phyloP scores from a whole-genome alignment of 306 rosid genomes.

The Hippophae tibetana region DNA sequence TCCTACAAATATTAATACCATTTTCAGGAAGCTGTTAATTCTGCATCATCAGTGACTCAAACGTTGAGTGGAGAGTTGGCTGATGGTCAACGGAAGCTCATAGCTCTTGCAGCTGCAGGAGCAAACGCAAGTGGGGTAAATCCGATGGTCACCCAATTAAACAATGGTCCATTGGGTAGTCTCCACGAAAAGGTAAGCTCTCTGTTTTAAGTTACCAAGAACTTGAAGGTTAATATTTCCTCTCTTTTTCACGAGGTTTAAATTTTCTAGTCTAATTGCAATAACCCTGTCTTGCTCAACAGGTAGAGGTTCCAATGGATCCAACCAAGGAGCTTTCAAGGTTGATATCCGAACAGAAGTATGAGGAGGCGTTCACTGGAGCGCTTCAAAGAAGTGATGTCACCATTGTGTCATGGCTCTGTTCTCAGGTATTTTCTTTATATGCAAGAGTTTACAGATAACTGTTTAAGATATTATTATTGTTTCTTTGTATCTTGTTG shows the following conservation, averaged over 20 bases:
- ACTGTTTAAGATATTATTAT: too few relatives aligned
- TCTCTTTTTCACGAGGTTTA: not conserved
- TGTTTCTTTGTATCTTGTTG: too few relatives aligned
- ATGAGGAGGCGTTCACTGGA: constrained; percentile 77
- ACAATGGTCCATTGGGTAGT: constrained; percentile 63
- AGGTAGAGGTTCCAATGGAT: constrained; percentile 89
- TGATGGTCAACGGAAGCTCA: constrained; percentile 79
- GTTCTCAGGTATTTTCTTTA: constrained; percentile 60
- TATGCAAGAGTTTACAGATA: too few relatives aligned
- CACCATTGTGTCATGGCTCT: constrained; percentile 86
- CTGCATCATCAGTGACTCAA: constrained; percentile 78
- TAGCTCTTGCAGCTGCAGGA: constrained; percentile 68
- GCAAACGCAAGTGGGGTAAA: constrained; percentile 54
- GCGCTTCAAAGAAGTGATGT: constrained; percentile 94
- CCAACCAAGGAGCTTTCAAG: constrained; percentile 84
- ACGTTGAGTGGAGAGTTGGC: constrained; percentile 74
- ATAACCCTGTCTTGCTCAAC: constrained; percentile 7
- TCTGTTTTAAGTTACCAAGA: not conserved
- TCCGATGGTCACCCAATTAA: constrained; percentile 61
- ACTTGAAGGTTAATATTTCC: too few relatives aligned
- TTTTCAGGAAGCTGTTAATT: constrained; percentile 71
- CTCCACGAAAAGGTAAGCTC: constrained; percentile 58
- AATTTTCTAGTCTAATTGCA: constrained; percentile 1
- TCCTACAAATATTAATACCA: too few relatives aligned
- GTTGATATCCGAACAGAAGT: constrained; percentile 67